Conservation (phyloP, 106 monocot species). For the Dendrobium chrysotoxum region DNA sequence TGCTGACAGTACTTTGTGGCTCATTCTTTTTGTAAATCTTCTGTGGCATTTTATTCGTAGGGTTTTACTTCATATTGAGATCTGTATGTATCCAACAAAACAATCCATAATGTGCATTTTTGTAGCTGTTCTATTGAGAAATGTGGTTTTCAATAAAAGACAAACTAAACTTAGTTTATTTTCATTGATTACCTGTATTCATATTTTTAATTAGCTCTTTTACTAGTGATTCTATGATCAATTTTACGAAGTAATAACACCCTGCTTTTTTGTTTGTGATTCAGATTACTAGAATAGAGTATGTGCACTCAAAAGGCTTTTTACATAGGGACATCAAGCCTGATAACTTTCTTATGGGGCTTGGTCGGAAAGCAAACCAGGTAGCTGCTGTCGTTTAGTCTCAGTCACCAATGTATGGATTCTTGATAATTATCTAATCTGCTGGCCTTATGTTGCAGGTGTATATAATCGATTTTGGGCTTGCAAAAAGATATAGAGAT, state of each 20-base stretch:
- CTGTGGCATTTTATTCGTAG: neutral
- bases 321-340: constrained; percentile 97
- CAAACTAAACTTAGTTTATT: neutral
- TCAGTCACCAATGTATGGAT: neutral
- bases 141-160: neutral
- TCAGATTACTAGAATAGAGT: constrained; percentile 97
- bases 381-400: constrained; percentile 15
- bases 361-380: constrained; percentile 97
- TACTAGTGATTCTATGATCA: constrained; percentile 4
- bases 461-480: constrained; percentile 96
- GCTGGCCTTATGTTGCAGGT: constrained; percentile 40
- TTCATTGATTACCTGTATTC: neutral
- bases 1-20: neutral
- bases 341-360: constrained; percentile 99
- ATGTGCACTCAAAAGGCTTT: constrained; percentile 83
- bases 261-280: neutral
- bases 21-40: neutral
- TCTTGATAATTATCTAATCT: neutral
- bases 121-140: neutral
- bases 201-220: neutral
- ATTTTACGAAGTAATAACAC: neutral
- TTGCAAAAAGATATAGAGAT: constrained; percentile 95
- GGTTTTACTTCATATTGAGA: neutral
- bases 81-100: neutral
- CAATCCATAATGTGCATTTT: neutral